phyloP scores from a whole-genome alignment of 2,329 filamentous ascomycete species.

The Talaromyces piceae region DNA sequence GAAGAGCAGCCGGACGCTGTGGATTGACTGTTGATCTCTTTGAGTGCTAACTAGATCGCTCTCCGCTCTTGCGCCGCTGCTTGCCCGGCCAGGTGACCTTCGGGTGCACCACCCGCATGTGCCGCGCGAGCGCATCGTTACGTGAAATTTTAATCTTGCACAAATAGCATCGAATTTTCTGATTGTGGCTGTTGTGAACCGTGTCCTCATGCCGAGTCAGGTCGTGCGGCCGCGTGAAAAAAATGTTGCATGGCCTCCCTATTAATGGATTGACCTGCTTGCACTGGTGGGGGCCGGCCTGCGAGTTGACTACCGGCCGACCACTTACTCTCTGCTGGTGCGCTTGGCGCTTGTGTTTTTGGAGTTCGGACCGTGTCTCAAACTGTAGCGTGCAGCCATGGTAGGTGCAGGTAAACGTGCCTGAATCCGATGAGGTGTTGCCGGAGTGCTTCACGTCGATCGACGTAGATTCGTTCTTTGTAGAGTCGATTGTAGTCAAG shows the following conservation, averaged over 20 bases:
- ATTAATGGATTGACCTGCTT: background rate
- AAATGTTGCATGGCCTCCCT: background rate
- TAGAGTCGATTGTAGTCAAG: background rate
- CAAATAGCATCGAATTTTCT: background rate
- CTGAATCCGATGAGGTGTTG: background rate
- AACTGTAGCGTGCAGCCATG: background rate
- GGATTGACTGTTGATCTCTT: too few species aligned
- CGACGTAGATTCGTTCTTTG: background rate
- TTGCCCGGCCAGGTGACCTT: background rate
- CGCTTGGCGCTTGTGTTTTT: background rate
- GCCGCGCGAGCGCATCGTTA: background rate
- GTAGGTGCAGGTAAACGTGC: background rate
- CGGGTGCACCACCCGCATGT: background rate
- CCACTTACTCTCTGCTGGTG: background rate
- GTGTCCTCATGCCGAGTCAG: background rate
- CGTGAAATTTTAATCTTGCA: background rate
- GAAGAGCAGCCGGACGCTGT: background rate
- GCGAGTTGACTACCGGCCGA: too few species aligned
- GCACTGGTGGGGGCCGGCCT: background rate
- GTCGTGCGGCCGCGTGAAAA: background rate
- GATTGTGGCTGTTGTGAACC: background rate
- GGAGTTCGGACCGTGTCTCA: background rate
- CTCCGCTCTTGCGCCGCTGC: too few species aligned
- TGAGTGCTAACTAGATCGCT: too few species aligned
- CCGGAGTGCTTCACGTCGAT: too few species aligned